Percentiles rank a stretch among this genome's conserved stretches.
phyloP scores from a whole-genome alignment of 2,329 filamentous ascomycete genomes.

The Penicillium paneum region DNA sequence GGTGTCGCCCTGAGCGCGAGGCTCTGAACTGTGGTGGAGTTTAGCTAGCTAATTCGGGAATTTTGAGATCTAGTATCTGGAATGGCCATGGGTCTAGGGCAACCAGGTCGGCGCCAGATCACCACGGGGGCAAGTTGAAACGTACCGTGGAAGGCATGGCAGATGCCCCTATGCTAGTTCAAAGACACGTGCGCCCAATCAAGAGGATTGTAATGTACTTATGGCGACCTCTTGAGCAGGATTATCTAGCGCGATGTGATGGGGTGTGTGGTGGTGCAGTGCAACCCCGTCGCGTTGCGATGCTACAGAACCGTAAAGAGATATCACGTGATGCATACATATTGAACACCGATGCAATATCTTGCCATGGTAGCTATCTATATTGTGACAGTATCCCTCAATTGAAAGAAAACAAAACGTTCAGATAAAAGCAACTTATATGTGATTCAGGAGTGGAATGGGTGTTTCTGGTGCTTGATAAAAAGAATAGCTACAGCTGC shows the following conservation, averaged over 20 bases:
- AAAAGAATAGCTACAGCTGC: slow-evolving; percentile 12
- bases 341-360: neutral
- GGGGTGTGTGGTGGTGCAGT: slow-evolving; percentile 1
- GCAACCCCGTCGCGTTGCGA: slow-evolving; percentile 12
- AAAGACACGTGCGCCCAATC: neutral
- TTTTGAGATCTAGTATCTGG: neutral
- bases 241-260: neutral
- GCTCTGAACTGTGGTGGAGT: slow-evolving; percentile 50
- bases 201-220: neutral
- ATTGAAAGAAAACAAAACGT: neutral
- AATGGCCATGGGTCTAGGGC: neutral
- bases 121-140: slow-evolving; percentile 14
- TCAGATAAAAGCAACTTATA: neutral
- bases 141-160: slow-evolving; percentile 38
- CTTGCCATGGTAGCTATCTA: neutral
- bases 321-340: slow-evolving; percentile 13
- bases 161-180: neutral
- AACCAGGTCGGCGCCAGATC: neutral
- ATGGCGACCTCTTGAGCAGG: neutral
- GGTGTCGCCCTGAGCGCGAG: slow-evolving; percentile 57
- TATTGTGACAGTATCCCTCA: neutral
- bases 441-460: slow-evolving; percentile 2
- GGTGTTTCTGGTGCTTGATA: slow-evolving; percentile 8
- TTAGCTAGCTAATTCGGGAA: slow-evolving; percentile 11
- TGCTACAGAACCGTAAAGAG: slow-evolving; percentile 1